phyloP scores from a whole-genome alignment of 2,329 filamentous ascomycete genomes.

The Cadophora malorum region DNA sequence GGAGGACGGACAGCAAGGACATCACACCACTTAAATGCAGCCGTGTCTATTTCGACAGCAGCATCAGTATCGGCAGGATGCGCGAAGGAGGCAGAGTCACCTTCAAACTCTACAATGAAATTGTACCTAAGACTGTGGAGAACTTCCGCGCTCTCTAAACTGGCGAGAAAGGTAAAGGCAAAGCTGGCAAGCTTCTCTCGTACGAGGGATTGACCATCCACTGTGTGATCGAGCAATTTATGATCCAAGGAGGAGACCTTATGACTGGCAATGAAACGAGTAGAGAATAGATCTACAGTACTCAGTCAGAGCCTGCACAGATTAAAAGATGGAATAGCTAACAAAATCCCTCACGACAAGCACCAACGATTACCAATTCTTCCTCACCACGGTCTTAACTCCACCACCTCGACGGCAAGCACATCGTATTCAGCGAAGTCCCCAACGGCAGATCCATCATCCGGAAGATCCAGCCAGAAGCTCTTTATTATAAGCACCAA shows the following conservation, averaged over 20 bases:
- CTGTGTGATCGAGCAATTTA: constrained; percentile 97
- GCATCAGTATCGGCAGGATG: constrained; percentile 76
- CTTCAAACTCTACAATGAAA: constrained; percentile 79
- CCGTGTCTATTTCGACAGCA: constrained; percentile 85
- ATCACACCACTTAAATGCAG: constrained; percentile 49
- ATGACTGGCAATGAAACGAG: constrained; percentile 94
- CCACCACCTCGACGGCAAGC: constrained; percentile 92
- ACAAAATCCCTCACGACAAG: constrained; percentile 52
- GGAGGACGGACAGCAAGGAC: too few relatives aligned
- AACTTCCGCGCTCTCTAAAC: constrained; percentile 96
- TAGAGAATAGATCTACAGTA: constrained; percentile 96
- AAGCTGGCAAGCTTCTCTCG: constrained; percentile 82
- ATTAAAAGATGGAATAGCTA: not conserved
- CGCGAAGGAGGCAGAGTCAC: constrained; percentile 74
- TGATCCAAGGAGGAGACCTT: constrained; percentile 98
- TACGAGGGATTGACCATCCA: constrained; percentile 96
- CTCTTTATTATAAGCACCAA: constrained; percentile 55
- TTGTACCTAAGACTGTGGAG: constrained; percentile 93
- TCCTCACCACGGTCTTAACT: constrained; percentile 94
- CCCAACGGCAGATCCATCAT: constrained; percentile 91
- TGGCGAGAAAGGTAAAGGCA: constrained; percentile 87
- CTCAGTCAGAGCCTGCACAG: constrained; percentile 87
- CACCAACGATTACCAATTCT: constrained; percentile 98
- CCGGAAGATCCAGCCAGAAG: constrained; percentile 90
- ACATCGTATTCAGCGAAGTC: constrained; percentile 96